Evolutionary conservation across 2,329 filamentous ascomycete genomes (phyloP), one percentile per base, ranked within the genome.

Genomic region (Stemphylium vesicarium): DNA sequence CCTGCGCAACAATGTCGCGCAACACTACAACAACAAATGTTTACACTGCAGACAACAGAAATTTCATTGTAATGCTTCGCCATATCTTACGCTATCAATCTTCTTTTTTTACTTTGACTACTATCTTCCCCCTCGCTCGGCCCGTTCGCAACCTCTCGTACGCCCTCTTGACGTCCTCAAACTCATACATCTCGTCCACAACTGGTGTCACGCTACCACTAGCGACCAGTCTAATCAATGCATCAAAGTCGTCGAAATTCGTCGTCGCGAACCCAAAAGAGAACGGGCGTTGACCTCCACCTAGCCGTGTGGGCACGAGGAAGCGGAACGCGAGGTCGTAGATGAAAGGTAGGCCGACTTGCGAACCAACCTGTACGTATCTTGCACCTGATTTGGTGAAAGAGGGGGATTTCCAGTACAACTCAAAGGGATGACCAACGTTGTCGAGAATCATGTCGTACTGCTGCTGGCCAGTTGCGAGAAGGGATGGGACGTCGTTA

Each of bases 371-470:
- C 32, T 68, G 65, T 0, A 68, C 52, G 26, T 66, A 68, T 18
- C 54, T 59, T 4, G 63, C 61, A 6, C 39, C 53, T 2, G 52
- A 43, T 4, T 56, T 58, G 2, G 65, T 60, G 32, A 61, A 68
- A 4, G 7, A 12, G 4, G 60, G 64, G 1, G 64, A 63, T 12
- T 59, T 51, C 62, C 62, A 65, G 41, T 64, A 71, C 4, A 66
- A 38, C 10, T 58, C 57, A 2, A 50, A 52, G 5, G 57, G 48
- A 6, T 46, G 37, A 3, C 82, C 83, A 15, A 86, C 80, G 63
- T 84, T 83, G 69, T 88, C 86, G 9, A 88, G 75, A 0, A 84
- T 75, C 33, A 84, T 73, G 43, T 81, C 76, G 68, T 81, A 88
- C 2, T 80, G 72, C 8, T 72, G 72, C 0, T 79, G 80, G 24